phyloP scores from a whole-genome alignment of 345 rosid genomes.

The Cardamine chenopodiifolia region DNA sequence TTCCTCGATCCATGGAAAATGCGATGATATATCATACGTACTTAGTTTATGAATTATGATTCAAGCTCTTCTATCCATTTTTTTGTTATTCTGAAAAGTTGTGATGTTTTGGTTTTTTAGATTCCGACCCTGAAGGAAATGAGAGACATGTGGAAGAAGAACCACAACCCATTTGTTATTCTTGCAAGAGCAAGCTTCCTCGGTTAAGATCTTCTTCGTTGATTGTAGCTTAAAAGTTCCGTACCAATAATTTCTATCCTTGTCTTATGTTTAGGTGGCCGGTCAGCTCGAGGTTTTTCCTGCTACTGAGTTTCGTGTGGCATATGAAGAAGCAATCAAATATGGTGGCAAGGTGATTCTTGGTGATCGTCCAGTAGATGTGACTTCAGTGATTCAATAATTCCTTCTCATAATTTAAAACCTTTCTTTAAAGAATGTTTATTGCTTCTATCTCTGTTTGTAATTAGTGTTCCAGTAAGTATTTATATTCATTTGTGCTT shows the following conservation, averaged over 20 bases:
- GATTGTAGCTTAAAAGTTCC: constrained; percentile 2
- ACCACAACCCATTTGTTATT: constrained; percentile 76
- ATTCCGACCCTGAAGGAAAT: constrained; percentile 76
- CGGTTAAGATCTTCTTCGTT: constrained; percentile 18
- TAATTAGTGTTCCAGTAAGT: not conserved
- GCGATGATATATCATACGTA: not conserved
- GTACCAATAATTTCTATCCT: not conserved
- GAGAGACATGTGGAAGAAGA: constrained; percentile 87
- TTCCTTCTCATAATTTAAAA: constrained; percentile 13
- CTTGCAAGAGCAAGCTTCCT: constrained; percentile 69
- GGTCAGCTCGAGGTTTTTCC: constrained; percentile 81
- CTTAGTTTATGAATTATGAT: not conserved
- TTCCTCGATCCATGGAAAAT: constrained; percentile 47
- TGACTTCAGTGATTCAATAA: constrained; percentile 21
- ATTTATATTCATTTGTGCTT: constrained; percentile 6
- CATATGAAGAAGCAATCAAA: constrained; percentile 83
- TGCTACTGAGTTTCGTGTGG: constrained; percentile 94
- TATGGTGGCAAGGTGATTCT: constrained; percentile 80
- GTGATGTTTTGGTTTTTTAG: constrained; percentile 45
- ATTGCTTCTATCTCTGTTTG: not conserved
- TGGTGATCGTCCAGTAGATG: constrained; percentile 98
- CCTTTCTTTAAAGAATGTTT: not conserved
- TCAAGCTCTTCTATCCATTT: not conserved
- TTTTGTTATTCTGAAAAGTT: not conserved
- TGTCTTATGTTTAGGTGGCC: constrained; percentile 60